phyloP scores from a whole-genome alignment of 495 filamentous ascomycete genomes.

The Talaromyces proteolyticus region DNA sequence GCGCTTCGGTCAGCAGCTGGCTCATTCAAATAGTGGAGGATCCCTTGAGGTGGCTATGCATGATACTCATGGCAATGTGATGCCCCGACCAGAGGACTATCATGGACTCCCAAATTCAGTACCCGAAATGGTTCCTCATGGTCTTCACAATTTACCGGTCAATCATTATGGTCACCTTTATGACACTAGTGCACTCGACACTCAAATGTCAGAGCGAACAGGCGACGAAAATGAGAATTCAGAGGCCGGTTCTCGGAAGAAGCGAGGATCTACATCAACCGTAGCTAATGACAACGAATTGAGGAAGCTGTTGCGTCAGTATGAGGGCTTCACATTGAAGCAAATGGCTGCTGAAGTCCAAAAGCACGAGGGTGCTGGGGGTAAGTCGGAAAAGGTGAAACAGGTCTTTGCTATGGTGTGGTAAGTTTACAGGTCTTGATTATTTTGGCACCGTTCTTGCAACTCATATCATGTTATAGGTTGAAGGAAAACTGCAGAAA shows the following conservation, averaged over 20 bases:
- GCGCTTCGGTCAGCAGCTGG: slow-evolving; percentile 48
- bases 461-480: slow-evolving; percentile 40
- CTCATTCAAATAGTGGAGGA: slow-evolving; percentile 46
- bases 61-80: slow-evolving; percentile 39
- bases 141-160: slow-evolving; percentile 26
- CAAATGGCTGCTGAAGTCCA: slow-evolving; percentile 80
- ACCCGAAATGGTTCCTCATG: slow-evolving; percentile 23
- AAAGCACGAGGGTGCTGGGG: slow-evolving; percentile 62
- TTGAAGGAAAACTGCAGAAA: slow-evolving; percentile 74
- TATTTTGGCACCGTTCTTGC: neutral
- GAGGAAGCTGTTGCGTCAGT: slow-evolving; percentile 72
- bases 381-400: slow-evolving; percentile 85
- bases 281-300: slow-evolving; percentile 90
- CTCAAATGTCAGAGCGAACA: slow-evolving; percentile 54
- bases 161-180: slow-evolving; percentile 54
- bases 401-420: slow-evolving; percentile 98
- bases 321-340: slow-evolving; percentile 65
- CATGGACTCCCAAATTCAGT: slow-evolving; percentile 37
- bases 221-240: slow-evolving; percentile 61
- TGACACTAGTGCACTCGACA: slow-evolving; percentile 60
- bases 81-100: slow-evolving; percentile 39
- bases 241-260: slow-evolving; percentile 56
- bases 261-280: slow-evolving; percentile 62
- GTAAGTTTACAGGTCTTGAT: slow-evolving; percentile 41
- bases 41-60: slow-evolving; percentile 46